Evolutionary conservation across 352 stramenopile species (phyloP), one percentile per base, ranked within the genome.

Genomic region (Globisporangium megalacanthum): DNA sequence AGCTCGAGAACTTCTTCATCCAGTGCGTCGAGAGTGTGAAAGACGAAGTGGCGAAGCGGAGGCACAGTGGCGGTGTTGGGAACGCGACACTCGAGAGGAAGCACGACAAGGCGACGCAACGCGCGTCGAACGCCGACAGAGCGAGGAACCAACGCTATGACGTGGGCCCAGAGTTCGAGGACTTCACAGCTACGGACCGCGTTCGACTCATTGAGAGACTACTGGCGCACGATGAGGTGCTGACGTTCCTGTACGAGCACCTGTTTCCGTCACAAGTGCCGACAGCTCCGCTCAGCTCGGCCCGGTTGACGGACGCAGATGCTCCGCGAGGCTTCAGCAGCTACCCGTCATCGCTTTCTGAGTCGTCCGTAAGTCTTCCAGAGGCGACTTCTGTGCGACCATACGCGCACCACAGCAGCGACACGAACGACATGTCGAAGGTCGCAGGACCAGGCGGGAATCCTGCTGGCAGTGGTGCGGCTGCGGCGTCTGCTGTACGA

Each of bases 21-120:
- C 70, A 88, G 55, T 94, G 83, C 60, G 64, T 96, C n/a, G 75
- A 94, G 10, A 79, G 82, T 0, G 79, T 95, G 35, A 95, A 94
- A 61, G 73, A 86, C 4, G 83, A 92, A 54, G 80, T 89, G 49
- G 69, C 83, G 7, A 51, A 65, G 52, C 65, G 73, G 56, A 60
- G 82, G 57, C 65, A 73, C 8, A 76, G 65, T 10, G 22, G 68
- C 9, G 20, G 39, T 0, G n/a, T 31, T 22, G 22, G 17, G 10
- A 41, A 25, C 2, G 37, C 33, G 19, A 20, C 10, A 3, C 31
- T 60, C 11, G 63, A 66, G 3, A 31, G 55, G n/a, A 75, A 72
- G 49, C 70, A 65, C 4, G 52, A 61, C 29, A 59, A 56, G 35
- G 57, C 25, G 6, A 51, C 14, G 44, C 54, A 41, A 33, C 54